phyloP scores from a whole-genome alignment of 345 rosid genomes.

The Syzygium aqueum region DNA sequence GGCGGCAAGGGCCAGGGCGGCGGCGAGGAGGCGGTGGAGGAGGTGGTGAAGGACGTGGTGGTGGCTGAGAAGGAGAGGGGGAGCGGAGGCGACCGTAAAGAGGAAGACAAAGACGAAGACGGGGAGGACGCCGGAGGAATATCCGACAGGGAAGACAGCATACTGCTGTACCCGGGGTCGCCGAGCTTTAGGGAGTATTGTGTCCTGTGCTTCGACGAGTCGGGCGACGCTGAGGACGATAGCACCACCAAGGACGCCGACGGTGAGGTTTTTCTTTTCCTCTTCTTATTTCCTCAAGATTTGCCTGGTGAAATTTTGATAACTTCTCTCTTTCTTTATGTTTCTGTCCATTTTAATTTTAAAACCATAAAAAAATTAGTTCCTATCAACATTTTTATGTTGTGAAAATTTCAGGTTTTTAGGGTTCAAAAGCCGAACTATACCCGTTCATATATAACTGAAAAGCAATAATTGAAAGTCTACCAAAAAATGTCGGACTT shows the following conservation, averaged over 20 bases:
- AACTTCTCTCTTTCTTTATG: not conserved
- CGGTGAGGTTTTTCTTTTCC: not conserved
- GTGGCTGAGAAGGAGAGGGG: not conserved
- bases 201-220: not conserved
- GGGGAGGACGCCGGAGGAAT: not conserved
- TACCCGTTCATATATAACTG: too few relatives aligned
- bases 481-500: not conserved
- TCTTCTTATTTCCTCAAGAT: not conserved
- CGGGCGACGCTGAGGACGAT: not conserved
- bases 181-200: slow-evolving; percentile 43
- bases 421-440: not conserved
- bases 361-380: not conserved
- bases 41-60: not conserved
- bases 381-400: too few relatives aligned
- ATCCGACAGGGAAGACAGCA: slow-evolving; percentile 1
- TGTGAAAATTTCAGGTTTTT: not conserved
- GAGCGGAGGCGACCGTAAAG: not conserved
- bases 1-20: not conserved
- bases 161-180: slow-evolving; percentile 10
- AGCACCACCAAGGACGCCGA: not conserved
- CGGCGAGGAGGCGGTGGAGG: not conserved
- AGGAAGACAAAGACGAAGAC: not conserved
- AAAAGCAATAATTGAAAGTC: not conserved
- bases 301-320: not conserved
- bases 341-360: not conserved